phyloP scores from a whole-genome alignment of 2,329 filamentous ascomycete species.

The Aspergillus sp. region DNA sequence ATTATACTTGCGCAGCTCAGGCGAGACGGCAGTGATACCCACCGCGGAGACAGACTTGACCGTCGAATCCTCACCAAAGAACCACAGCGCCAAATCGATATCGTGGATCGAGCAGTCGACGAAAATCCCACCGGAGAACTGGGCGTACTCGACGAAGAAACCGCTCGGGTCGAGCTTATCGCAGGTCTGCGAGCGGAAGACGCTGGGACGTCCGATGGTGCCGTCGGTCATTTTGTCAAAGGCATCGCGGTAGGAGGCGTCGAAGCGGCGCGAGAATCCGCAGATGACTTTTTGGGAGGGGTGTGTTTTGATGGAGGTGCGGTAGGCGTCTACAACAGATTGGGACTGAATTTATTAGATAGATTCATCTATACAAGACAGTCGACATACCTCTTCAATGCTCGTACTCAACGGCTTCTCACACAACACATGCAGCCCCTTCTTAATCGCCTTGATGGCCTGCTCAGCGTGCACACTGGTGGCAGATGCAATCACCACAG shows the following conservation, averaged over 20 bases:
- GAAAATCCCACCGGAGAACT: conserved; percentile 61
- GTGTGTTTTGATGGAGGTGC: conserved; percentile 46
- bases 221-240: conserved; percentile 46
- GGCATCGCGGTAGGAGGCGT: conserved; percentile 58
- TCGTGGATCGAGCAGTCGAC: conserved; percentile 65
- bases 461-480: conserved; percentile 53
- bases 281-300: conserved; percentile 55
- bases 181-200: conserved; percentile 60
- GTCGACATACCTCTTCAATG: neutral
- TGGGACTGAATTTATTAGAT: conserved; percentile 42
- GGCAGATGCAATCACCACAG: conserved; percentile 50
- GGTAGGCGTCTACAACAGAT: conserved; percentile 49
- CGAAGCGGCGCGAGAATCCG: conserved; percentile 61
- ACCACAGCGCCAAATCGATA: conserved; percentile 60
- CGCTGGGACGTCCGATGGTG: conserved; percentile 52
- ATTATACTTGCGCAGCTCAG: conserved; percentile 48
- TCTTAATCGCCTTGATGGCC: conserved; percentile 51
- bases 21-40: conserved; percentile 53
- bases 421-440: conserved; percentile 51
- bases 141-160: conserved; percentile 63
- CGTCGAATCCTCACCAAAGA: conserved; percentile 48
- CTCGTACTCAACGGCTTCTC: conserved; percentile 51
- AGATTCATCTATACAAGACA: neutral
- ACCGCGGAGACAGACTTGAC: conserved; percentile 51
- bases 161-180: conserved; percentile 58